Percentiles rank a stretch among this genome's conserved stretches.
Conservation (phyloP, 1,284 basidiomycete genomes). For the Malassezia cuniculi region DNA sequence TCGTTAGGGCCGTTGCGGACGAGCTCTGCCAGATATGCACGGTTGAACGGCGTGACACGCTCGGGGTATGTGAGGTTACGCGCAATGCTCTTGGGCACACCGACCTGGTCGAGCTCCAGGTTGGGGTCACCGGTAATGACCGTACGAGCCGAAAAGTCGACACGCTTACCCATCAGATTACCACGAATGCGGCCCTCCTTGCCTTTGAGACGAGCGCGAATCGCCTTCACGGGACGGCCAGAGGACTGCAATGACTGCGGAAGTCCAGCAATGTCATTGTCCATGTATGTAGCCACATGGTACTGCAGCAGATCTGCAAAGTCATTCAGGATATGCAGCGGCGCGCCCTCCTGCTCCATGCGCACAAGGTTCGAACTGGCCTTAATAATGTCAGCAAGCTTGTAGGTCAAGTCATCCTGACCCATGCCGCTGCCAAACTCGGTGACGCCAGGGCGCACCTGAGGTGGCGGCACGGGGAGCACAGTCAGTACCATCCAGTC, state of each 20-base stretch:
- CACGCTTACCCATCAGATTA: constrained; percentile 98
- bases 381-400: constrained; percentile 92
- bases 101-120: constrained; percentile 88
- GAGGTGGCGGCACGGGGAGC: constrained; percentile 90
- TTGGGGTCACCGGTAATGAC: constrained; percentile 99
- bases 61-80: constrained; percentile 98
- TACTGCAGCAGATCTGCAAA: constrained; percentile 88
- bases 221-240: constrained; percentile 93
- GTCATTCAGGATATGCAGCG: constrained; percentile 86
- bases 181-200: constrained; percentile 97
- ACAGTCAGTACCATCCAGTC: constrained; percentile 99
- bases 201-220: constrained; percentile 92
- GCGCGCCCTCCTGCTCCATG: constrained; percentile 92
- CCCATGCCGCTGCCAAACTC: constrained; percentile 91
- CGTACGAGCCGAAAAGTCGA: constrained; percentile 96
- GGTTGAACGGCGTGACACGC: constrained; percentile 96
- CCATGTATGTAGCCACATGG: constrained; percentile 99
- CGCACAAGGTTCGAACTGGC: constrained; percentile 80
- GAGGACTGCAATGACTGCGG: constrained; percentile 96
- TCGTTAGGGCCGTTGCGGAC: constrained; percentile 91
- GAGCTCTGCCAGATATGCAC: constrained; percentile 80
- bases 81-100: constrained; percentile 90
- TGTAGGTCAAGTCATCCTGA: constrained; percentile 98
- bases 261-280: constrained; percentile 96
- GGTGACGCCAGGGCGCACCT: constrained; percentile 91